Percentiles rank a stretch among this genome's conserved stretches.
Conservation (phyloP, 1,139 yeast species). For the Blastobotrys raffinosifermentans region DNA sequence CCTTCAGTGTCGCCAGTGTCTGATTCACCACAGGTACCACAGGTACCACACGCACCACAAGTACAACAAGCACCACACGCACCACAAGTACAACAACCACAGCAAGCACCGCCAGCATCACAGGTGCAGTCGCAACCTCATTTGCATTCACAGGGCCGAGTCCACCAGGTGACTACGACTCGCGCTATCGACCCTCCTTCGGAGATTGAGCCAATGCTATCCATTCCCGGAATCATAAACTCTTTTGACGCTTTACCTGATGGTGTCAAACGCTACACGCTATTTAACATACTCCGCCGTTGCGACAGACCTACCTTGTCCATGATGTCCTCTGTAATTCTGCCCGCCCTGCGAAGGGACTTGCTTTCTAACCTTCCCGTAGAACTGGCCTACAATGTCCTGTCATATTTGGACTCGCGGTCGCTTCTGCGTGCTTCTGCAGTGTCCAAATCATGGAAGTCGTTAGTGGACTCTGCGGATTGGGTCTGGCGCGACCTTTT, state of each 20-base stretch:
- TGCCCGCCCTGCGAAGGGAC: slow-evolving; percentile 64
- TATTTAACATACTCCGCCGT: slow-evolving; percentile 60
- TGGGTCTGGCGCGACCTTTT: slow-evolving; percentile 36
- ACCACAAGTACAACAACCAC: background rate
- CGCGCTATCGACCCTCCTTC: slow-evolving; percentile 2
- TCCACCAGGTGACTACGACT: slow-evolving; percentile 5
- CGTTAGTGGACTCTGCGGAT: slow-evolving; percentile 52
- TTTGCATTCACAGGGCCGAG: too few relatives aligned
- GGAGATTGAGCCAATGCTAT: slow-evolving; percentile 9
- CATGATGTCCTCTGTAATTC: slow-evolving; percentile 54
- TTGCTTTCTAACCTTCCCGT: slow-evolving; percentile 63
- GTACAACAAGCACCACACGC: background rate
- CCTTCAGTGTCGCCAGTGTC: slow-evolving; percentile 4
- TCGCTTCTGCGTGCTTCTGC: slow-evolving; percentile 57
- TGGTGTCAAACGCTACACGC: slow-evolving; percentile 30
- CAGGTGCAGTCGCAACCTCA: too few relatives aligned
- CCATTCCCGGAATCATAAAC: slow-evolving; percentile 28
- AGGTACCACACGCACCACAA: background rate
- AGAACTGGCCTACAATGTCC: slow-evolving; percentile 68
- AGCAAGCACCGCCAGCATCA: too few relatives aligned
- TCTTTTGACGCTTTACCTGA: slow-evolving; percentile 33
- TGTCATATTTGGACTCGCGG: slow-evolving; percentile 57
- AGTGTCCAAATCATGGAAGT: slow-evolving; percentile 69
- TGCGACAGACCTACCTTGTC: slow-evolving; percentile 67
- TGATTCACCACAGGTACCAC: background rate